Percentiles rank a stretch among this genome's conserved stretches.
Evolutionary conservation across 2,329 filamentous ascomycete genomes (phyloP).

Genomic region (Cercospora sp.): DNA sequence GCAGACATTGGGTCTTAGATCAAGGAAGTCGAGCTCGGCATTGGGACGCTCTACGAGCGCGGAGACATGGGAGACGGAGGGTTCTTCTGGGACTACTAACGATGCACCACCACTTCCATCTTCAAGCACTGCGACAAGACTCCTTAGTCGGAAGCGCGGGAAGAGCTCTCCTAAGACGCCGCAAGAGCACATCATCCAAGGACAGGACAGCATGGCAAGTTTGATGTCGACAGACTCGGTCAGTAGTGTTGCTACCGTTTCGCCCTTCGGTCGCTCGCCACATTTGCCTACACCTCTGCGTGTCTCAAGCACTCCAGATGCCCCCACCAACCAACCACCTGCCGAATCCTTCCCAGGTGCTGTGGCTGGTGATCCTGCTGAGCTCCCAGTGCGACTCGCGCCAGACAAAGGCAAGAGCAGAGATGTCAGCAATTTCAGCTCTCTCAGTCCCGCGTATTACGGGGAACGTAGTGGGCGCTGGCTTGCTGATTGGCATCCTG

Average conservation of each 20-base stretch:
- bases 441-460: neutral
- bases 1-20: constrained; percentile 2
- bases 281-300: constrained; percentile 8
- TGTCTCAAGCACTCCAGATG: constrained; percentile 2
- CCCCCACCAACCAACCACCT: too few relatives aligned
- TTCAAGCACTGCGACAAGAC: neutral
- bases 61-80: constrained; percentile 10
- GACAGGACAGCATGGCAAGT: constrained; percentile 11
- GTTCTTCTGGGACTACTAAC: neutral
- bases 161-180: constrained; percentile 1
- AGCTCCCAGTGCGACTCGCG: neutral
- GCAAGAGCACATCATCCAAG: neutral
- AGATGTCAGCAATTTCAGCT: constrained; percentile 3
- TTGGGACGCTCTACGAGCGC: neutral
- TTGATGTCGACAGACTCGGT: constrained; percentile 14
- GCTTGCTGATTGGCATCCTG: neutral
- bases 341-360: neutral
- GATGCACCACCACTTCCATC: neutral
- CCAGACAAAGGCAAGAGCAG: neutral
- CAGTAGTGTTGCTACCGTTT: constrained; percentile 8
- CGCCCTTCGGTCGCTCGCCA: constrained; percentile 4
- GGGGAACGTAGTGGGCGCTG: neutral
- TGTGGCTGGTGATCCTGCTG: neutral
- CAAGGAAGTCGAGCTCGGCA: constrained; percentile 6
- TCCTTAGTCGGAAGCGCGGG: neutral